A percentile compares a stretch with the other conserved stretches of the same genome.
Conservation (phyloP, 345 rosid species). For the Cardamine resedifolia region DNA sequence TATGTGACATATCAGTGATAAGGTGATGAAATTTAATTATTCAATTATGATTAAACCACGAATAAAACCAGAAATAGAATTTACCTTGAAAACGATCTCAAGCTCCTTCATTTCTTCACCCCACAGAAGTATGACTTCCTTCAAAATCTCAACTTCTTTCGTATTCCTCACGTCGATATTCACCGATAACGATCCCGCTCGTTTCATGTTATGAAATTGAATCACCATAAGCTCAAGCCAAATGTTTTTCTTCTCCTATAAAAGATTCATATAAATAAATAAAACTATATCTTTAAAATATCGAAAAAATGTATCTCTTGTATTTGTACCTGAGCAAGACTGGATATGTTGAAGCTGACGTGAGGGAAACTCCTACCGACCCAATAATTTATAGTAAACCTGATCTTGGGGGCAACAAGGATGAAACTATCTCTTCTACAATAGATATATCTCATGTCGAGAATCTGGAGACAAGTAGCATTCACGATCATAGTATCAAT, state of each 20-base stretch:
- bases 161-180: conserved; percentile 4
- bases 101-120: not conserved
- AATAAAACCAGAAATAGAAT: not conserved
- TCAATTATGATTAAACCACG: not conserved
- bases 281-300: not conserved
- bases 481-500: not conserved
- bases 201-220: too few species aligned
- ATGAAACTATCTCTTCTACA: not conserved
- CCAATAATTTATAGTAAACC: not conserved
- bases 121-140: conserved; percentile 20
- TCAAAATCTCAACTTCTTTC: conserved; percentile 20
- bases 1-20: not conserved
- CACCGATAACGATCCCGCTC: conserved; percentile 16
- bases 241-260: conserved; percentile 5
- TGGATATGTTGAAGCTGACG: conserved; percentile 1
- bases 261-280: not conserved
- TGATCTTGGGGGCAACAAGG: conserved; percentile 10
- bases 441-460: not conserved
- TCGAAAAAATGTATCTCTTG: not conserved
- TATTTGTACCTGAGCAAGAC: conserved; percentile 24
- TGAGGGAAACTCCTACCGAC: not conserved
- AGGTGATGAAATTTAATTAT: conserved; percentile 1
- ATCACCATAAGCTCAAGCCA: conserved; percentile 14
- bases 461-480: conserved; percentile 7
- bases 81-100: conserved; percentile 26